phyloP scores from a whole-genome alignment of 257 asterid genomes.

The Jaltomata sinuosa region DNA sequence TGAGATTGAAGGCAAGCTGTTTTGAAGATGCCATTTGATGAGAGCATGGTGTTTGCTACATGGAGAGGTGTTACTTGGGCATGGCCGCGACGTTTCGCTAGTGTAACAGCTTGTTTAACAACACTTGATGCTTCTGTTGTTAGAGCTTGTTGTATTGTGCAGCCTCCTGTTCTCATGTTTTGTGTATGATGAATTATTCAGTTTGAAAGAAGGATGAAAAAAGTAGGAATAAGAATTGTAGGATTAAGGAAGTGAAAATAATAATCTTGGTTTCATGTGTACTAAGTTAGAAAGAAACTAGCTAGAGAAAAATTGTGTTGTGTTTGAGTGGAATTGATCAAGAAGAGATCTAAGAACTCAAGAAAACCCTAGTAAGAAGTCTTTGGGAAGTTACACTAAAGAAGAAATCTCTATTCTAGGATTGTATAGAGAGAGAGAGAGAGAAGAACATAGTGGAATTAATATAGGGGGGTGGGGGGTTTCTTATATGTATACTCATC shows the following conservation, averaged over 20 bases:
- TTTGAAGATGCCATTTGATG: conserved; percentile 45
- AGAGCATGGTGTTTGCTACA: conserved; percentile 76
- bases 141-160: conserved; percentile 53
- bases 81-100: conserved; percentile 80
- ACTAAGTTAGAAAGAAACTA: background rate
- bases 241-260: background rate
- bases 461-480: background rate
- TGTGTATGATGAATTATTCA: background rate
- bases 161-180: conserved; percentile 67
- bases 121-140: conserved; percentile 45
- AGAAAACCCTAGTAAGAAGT: background rate
- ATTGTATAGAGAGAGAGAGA: background rate
- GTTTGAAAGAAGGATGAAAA: background rate
- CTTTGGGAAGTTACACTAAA: background rate
- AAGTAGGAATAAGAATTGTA: background rate
- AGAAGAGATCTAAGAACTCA: background rate
- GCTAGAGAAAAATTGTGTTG: background rate
- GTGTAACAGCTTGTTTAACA: conserved; percentile 58
- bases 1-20: conserved; percentile 67
- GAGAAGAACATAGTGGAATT: background rate
- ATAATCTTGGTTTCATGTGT: conserved; percentile 2
- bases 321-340: background rate
- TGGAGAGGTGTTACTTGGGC: conserved; percentile 92
- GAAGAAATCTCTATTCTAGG: background rate
- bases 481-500: background rate